phyloP scores from a whole-genome alignment of 345 rosid species.

The Hibiscus trionum region DNA sequence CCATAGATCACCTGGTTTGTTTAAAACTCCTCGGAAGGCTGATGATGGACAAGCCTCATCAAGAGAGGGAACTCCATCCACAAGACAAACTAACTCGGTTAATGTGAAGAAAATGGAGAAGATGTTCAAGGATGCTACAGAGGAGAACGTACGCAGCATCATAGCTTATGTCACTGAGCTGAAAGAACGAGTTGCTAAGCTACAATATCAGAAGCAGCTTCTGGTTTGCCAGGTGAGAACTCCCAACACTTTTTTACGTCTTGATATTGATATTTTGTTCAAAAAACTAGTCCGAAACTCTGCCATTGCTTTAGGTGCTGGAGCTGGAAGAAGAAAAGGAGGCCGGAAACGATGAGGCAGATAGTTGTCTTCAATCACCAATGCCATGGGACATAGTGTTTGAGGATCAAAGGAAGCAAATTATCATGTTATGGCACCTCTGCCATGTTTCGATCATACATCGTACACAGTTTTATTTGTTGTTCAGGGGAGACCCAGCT shows the following conservation, averaged over 20 bases:
- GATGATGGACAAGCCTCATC: slow-evolving; percentile 31
- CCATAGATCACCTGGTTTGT: slow-evolving; percentile 25
- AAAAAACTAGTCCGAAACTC: not conserved
- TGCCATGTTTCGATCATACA: slow-evolving; percentile 92
- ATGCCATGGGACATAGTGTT: slow-evolving; percentile 61
- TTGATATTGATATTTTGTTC: not conserved
- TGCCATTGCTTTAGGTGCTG: slow-evolving; percentile 43
- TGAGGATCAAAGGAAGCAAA: slow-evolving; percentile 81
- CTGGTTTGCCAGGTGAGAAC: slow-evolving; percentile 82
- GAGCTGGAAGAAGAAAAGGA: slow-evolving; percentile 75
- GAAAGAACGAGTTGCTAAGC: slow-evolving; percentile 92
- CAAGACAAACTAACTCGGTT: slow-evolving; percentile 55
- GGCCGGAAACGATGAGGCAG: slow-evolving; percentile 31
- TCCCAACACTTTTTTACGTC: not conserved
- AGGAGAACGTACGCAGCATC: slow-evolving; percentile 80
- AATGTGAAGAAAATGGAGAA: slow-evolving; percentile 80
- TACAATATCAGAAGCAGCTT: slow-evolving; percentile 96
- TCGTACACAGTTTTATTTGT: slow-evolving; percentile 76
- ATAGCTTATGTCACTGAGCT: slow-evolving; percentile 77
- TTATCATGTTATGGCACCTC: slow-evolving; percentile 91
- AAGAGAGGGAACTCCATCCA: slow-evolving; percentile 55
- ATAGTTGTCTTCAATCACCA: slow-evolving; percentile 39
- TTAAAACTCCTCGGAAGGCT: slow-evolving; percentile 37
- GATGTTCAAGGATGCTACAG: slow-evolving; percentile 91
- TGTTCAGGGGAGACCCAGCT: slow-evolving; percentile 73